These are phyloP conservation scores for Xylaria cubensis DNA, from an alignment of 495 filamentous ascomycete species.

Conservation along the genomic window DNA sequence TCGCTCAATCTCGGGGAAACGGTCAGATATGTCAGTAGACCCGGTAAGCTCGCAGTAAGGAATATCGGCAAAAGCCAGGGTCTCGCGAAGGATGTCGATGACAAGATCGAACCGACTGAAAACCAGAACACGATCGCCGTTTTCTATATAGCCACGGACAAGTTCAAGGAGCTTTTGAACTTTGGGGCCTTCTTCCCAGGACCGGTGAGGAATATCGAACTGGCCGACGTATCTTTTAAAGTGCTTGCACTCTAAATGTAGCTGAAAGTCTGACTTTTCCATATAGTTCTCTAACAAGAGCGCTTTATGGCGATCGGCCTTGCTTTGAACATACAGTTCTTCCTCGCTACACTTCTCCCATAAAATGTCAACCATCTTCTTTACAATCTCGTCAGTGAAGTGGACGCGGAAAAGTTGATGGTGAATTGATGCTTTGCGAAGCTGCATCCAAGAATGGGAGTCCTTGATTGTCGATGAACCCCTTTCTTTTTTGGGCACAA, in stretches of 20 bases:
- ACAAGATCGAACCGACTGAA: slow-evolving; percentile 94
- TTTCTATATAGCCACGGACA: slow-evolving; percentile 72
- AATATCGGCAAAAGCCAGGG: slow-evolving; percentile 75
- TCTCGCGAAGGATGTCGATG: slow-evolving; percentile 85
- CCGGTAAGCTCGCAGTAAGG: slow-evolving; percentile 84
- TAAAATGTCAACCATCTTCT: slow-evolving; percentile 78
- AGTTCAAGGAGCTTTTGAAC: slow-evolving; percentile 77
- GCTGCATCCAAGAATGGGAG: slow-evolving; percentile 85
- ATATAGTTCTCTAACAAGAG: slow-evolving; percentile 73
- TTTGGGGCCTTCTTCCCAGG: slow-evolving; percentile 96
- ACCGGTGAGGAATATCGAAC: slow-evolving; percentile 72
- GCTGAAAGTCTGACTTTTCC: slow-evolving; percentile 71
- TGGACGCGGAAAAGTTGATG: slow-evolving; percentile 83
- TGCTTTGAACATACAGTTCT: slow-evolving; percentile 54
- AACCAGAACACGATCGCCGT: slow-evolving; percentile 84
- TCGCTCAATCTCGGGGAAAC: slow-evolving; percentile 85
- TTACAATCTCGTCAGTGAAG: slow-evolving; percentile 74
- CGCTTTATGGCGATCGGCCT: slow-evolving; percentile 68
- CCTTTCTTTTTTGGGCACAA: slow-evolving; percentile 41
- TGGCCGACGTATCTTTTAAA: slow-evolving; percentile 71
- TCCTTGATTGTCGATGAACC: slow-evolving; percentile 38
- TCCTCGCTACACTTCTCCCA: slow-evolving; percentile 59
- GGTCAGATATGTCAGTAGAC: slow-evolving; percentile 77
- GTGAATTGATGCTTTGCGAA: slow-evolving; percentile 92
- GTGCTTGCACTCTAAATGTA: slow-evolving; percentile 77